Conservation (phyloP, 805 yeast species). For the Torulaspora microellipsoides region DNA sequence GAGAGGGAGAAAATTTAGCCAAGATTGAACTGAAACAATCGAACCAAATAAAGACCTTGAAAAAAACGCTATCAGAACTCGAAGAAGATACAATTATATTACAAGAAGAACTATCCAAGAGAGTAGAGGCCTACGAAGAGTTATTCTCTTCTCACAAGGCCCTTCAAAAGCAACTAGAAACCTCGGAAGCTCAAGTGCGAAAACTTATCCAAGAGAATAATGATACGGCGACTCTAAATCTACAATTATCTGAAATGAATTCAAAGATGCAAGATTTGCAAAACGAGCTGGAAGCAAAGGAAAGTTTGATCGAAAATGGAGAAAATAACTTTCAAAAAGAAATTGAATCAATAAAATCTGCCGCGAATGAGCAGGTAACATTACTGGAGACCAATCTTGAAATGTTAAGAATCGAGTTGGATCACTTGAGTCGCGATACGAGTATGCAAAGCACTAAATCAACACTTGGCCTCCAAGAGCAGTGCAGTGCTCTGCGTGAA, state of each 20-base stretch:
- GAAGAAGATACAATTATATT: slow-evolving; percentile 34
- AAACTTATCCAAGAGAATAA: slow-evolving; percentile 10
- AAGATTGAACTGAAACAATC: slow-evolving; percentile 64
- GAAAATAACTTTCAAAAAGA: slow-evolving; percentile 23
- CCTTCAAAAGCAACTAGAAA: slow-evolving; percentile 21
- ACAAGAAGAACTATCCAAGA: slow-evolving; percentile 12
- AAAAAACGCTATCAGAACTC: slow-evolving; percentile 40
- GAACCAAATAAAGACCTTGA: slow-evolving; percentile 60
- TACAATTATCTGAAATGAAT: slow-evolving; percentile 4
- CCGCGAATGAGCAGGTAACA: slow-evolving; percentile 43
- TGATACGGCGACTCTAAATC: slow-evolving; percentile 4
- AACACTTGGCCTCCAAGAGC: neutral
- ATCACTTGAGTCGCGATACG: slow-evolving; percentile 29
- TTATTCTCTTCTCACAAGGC: slow-evolving; percentile 21
- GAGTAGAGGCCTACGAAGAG: slow-evolving; percentile 26
- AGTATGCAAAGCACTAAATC: neutral
- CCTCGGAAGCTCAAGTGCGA: slow-evolving; percentile 1
- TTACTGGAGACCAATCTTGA: slow-evolving; percentile 70
- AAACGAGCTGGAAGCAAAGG: slow-evolving; percentile 21
- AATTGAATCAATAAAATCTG: slow-evolving; percentile 28
- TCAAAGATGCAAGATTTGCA: slow-evolving; percentile 17
- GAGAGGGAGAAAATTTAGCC: slow-evolving; percentile 72
- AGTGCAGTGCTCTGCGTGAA: slow-evolving; percentile 55
- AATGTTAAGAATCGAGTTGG: slow-evolving; percentile 57
- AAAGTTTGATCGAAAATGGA: slow-evolving; percentile 28